Evolutionary conservation across 2,329 filamentous ascomycete genomes (phyloP).

Genomic region (Ophiostoma himal-ulmi): DNA sequence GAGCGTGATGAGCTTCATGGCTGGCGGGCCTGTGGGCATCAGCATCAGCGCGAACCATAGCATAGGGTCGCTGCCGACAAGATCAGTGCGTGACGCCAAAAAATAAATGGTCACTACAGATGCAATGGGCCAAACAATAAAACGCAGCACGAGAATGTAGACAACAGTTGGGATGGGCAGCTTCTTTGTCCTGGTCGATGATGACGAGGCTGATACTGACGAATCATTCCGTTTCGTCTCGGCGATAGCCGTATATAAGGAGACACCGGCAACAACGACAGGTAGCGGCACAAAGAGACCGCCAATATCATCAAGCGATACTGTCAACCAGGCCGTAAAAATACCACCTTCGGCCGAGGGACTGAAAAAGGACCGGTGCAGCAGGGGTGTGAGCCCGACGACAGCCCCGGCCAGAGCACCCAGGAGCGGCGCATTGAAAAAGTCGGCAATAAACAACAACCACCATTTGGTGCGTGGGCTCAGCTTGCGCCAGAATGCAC

Average conservation of each 20-base stretch:
- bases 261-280: conserved; percentile 61
- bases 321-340: conserved; percentile 61
- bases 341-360: conserved; percentile 53
- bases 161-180: conserved; percentile 46
- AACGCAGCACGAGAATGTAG: conserved; percentile 51
- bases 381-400: conserved; percentile 53
- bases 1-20: conserved; percentile 44
- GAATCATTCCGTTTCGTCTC: neutral
- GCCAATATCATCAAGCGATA: conserved; percentile 56
- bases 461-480: conserved; percentile 32
- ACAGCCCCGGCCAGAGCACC: conserved; percentile 54
- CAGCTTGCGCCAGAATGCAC: conserved; percentile 30
- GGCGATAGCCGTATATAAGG: conserved; percentile 46
- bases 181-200: conserved; percentile 27
- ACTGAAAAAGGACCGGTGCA: conserved; percentile 59
- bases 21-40: conserved; percentile 44
- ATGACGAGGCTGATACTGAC: conserved; percentile 19
- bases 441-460: conserved; percentile 39
- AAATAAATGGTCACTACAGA: conserved; percentile 51
- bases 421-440: conserved; percentile 57
- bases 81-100: conserved; percentile 46
- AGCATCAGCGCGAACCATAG: conserved; percentile 56
- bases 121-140: conserved; percentile 55
- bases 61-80: conserved; percentile 54
- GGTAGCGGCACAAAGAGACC: conserved; percentile 59